Percentiles rank a stretch among this genome's conserved stretches.
Evolutionary conservation across 1,139 yeast species (phyloP).

Genomic region (Suhomyces bolitotheri): DNA sequence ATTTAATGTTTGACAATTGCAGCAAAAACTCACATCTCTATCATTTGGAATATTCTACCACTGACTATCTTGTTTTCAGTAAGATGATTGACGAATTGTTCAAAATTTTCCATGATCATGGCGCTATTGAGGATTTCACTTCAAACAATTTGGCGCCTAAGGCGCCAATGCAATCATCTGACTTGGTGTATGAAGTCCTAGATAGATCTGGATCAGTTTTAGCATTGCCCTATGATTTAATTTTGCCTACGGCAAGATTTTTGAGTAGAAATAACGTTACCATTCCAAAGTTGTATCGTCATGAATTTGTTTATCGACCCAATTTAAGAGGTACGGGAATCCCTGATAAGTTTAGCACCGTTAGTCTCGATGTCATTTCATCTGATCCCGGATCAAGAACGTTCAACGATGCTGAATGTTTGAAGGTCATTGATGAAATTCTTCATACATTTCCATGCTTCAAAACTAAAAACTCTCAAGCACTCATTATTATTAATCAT

Average conservation of each 20-base stretch:
- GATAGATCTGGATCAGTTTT: slow-evolving; percentile 86
- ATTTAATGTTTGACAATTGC: slow-evolving; percentile 68
- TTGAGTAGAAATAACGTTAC: slow-evolving; percentile 62
- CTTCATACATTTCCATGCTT: slow-evolving; percentile 65
- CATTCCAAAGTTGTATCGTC: slow-evolving; percentile 65
- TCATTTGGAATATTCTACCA: slow-evolving; percentile 23
- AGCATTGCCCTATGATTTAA: slow-evolving; percentile 84
- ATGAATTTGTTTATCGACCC: slow-evolving; percentile 81
- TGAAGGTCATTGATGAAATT: slow-evolving; percentile 78
- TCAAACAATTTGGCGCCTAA: slow-evolving; percentile 68
- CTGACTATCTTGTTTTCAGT: slow-evolving; percentile 46
- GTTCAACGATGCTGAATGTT: slow-evolving; percentile 80
- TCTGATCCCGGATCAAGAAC: slow-evolving; percentile 43
- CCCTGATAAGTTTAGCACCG: slow-evolving; percentile 77
- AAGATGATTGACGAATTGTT: slow-evolving; percentile 58
- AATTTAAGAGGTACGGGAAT: slow-evolving; percentile 54
- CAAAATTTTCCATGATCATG: slow-evolving; percentile 71
- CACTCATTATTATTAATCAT: slow-evolving; percentile 71
- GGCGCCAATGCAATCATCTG: slow-evolving; percentile 66
- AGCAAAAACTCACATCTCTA: slow-evolving; percentile 25
- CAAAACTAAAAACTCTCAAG: slow-evolving; percentile 43
- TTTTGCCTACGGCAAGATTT: slow-evolving; percentile 84
- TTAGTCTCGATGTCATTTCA: slow-evolving; percentile 80
- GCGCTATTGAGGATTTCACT: slow-evolving; percentile 74
- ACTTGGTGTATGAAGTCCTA: slow-evolving; percentile 71